Base-by-base conservation (phyloP, 2,329 filamentous ascomycete genomes). In the Alternaria brassicicola region DNA sequence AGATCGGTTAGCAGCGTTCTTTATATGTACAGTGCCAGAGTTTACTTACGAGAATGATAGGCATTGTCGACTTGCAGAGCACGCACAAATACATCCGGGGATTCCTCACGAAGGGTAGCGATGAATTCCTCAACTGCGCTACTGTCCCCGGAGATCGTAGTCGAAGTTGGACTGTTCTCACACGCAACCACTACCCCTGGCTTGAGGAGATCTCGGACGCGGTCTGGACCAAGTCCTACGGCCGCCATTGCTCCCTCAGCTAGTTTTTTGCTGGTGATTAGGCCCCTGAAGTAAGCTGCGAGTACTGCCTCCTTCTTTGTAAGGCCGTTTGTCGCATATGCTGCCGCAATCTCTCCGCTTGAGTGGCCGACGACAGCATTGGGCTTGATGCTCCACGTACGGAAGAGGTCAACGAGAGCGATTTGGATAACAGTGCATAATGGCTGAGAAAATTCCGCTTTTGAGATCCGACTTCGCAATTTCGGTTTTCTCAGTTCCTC, bases 311-410 rank as follows among this genome's bases (percentile, higher is more conserved):
- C 61, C 9, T 30, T 19, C 1, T 42, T 30, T 3, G 65, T 72
- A 3, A 64, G 12, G 28, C 15, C 65, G 2, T 15, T 6, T 4
- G 13, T 6, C 4, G 70, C 70, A 25, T 80, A 79, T 3, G 76
- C 68, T 0, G 78, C 79, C 0, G 75, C 78, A 8, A 79, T 78
- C 55, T 81, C 79, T 3, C 79, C 78, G 8, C 77, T 71, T 0
- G 77, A 79, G 51, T 81, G 79, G 3, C 79, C 79, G 17, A 67
- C 60, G 3, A 72, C 70, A 3, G 62, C 55, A 23, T 39, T 13
- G 2, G 68, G 64, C 2, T 42, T 23, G 13, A 72, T 47, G 4
- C 55, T 55, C 38, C 59, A 1, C 12, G 42, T 5, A 6, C 17
- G 15, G 36, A 64, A 10, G 42, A 30, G 6, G 23, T 69, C 59